phyloP scores from a whole-genome alignment of 169 alveolate species.

The Plasmodium inui region DNA sequence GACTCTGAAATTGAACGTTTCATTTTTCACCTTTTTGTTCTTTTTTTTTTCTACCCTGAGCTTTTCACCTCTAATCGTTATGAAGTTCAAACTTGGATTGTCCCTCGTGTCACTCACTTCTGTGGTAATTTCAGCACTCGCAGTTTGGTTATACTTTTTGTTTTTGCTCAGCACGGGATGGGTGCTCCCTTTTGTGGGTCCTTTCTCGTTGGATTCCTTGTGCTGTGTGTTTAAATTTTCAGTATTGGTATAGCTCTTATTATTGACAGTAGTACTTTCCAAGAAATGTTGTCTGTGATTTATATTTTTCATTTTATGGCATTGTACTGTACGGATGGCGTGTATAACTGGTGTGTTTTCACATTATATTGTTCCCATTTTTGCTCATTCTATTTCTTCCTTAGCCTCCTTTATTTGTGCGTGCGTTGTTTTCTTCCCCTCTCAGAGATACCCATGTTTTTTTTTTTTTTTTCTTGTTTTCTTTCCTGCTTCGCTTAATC shows the following conservation, averaged over 20 bases:
- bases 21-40: neutral
- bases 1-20: neutral
- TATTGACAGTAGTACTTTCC: constrained; percentile 8
- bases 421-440: neutral
- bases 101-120: neutral
- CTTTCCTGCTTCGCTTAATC: neutral
- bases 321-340: constrained; percentile 4
- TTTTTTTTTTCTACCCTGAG: neutral
- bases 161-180: constrained; percentile 3
- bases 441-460: neutral
- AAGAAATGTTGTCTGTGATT: constrained; percentile 13
- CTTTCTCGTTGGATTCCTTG: neutral
- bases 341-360: neutral
- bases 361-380: neutral
- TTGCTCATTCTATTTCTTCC: neutral
- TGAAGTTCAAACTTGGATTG: neutral
- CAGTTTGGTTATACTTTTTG: neutral
- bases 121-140: neutral
- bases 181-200: constrained; percentile 1
- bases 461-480: neutral
- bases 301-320: constrained; percentile 43
- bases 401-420: neutral
- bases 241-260: neutral
- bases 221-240: neutral
- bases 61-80: neutral